Percentiles rank a stretch among this genome's conserved stretches.
Conservation (phyloP, 495 filamentous ascomycete species). For the Cetradonia linearis region DNA sequence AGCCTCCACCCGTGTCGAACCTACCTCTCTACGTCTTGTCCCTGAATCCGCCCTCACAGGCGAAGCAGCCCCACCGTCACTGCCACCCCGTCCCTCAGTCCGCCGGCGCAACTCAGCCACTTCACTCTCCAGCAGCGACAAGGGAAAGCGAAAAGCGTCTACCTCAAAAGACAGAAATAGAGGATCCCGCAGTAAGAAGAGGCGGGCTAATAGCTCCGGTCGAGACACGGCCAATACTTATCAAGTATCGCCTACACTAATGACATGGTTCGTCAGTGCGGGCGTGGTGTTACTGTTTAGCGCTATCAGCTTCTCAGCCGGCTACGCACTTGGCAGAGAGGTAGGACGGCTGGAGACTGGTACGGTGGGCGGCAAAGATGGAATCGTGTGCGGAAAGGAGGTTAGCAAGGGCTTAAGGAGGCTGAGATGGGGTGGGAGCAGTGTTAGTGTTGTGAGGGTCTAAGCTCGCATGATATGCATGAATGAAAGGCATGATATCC, state of each 20-base stretch:
- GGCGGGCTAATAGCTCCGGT: conserved; percentile 26
- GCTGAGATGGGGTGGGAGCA: conserved; percentile 26
- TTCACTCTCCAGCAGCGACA: conserved; percentile 28
- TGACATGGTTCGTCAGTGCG: conserved; percentile 87
- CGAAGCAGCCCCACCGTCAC: conserved; percentile 27
- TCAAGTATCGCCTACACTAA: conserved; percentile 57
- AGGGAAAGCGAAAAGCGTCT: conserved; percentile 41
- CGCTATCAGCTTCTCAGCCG: conserved; percentile 86
- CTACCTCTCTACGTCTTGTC: conserved; percentile 50
- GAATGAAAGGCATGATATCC: conserved; percentile 5
- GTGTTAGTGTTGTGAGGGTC: conserved; percentile 19
- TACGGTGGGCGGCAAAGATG: conserved; percentile 32
- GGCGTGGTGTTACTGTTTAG: conserved; percentile 87
- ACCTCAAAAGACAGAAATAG: conserved; percentile 44
- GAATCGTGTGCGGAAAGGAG: conserved; percentile 28
- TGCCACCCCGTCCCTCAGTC: conserved; percentile 24
- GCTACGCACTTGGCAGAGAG: conserved; percentile 79
- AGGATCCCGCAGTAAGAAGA: conserved; percentile 44
- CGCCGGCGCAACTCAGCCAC: conserved; percentile 22
- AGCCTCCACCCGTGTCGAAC: conserved; percentile 29
- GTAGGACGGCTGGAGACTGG: conserved; percentile 59
- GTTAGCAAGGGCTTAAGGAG: conserved; percentile 29
- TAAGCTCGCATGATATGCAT: neutral
- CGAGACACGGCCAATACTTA: conserved; percentile 28
- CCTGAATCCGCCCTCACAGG: conserved; percentile 65